These are phyloP conservation scores for Coemansia sp. DNA, from an alignment of 371 early-diverging fungal species.

Conservation along the genomic window DNA sequence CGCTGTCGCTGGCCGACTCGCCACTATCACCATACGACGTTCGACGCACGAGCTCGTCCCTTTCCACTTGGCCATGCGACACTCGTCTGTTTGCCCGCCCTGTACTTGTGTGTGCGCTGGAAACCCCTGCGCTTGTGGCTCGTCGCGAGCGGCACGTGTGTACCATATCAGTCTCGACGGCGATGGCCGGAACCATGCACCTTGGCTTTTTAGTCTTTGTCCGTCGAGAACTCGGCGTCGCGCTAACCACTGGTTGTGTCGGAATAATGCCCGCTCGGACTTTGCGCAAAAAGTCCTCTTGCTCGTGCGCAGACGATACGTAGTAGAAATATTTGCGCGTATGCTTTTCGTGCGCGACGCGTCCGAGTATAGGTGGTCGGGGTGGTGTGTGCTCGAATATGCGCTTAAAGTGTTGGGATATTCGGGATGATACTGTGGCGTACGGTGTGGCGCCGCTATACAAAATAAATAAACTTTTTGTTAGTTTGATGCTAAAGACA, in stretches of 20 bases:
- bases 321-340: slow-evolving; percentile 79
- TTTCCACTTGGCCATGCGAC: not conserved
- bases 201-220: slow-evolving; percentile 29
- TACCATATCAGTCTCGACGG: slow-evolving; percentile 37
- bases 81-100: slow-evolving; percentile 2
- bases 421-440: slow-evolving; percentile 83
- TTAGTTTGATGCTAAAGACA: not conserved
- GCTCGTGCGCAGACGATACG: slow-evolving; percentile 57
- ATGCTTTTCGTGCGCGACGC: slow-evolving; percentile 69
- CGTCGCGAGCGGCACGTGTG: slow-evolving; percentile 15
- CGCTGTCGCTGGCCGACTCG: slow-evolving; percentile 19
- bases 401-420: slow-evolving; percentile 82
- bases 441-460: slow-evolving; percentile 73
- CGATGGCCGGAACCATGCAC: slow-evolving; percentile 43
- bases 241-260: slow-evolving; percentile 12
- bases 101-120: not conserved
- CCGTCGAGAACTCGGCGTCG: slow-evolving; percentile 1
- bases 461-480: slow-evolving; percentile 22
- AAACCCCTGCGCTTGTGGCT: slow-evolving; percentile 33
- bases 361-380: slow-evolving; percentile 68
- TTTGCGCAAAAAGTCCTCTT: slow-evolving; percentile 42
- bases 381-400: slow-evolving; percentile 75
- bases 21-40: slow-evolving; percentile 24
- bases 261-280: slow-evolving; percentile 41
- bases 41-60: slow-evolving; percentile 24